Conservation (phyloP, 2,329 filamentous ascomycete species). For the Xylaria sp. region DNA sequence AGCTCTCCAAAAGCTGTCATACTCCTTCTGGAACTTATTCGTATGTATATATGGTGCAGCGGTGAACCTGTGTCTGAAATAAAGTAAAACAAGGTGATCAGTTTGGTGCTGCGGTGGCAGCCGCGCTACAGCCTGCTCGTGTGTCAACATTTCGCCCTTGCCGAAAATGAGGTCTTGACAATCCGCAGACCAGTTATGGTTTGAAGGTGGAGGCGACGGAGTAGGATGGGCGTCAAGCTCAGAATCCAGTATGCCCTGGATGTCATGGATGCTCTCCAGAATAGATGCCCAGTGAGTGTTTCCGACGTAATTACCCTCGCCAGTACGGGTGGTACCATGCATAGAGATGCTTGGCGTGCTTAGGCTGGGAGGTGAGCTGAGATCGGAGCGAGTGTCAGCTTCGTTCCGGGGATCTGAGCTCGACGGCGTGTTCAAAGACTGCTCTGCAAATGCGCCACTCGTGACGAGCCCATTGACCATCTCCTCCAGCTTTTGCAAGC, state of each 20-base stretch:
- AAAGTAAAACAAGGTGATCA: constrained; percentile 51
- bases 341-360: constrained; percentile 37
- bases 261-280: constrained; percentile 52
- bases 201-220: constrained; percentile 46
- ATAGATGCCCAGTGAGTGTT: constrained; percentile 52
- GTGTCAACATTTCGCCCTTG: constrained; percentile 45
- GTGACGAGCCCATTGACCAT: constrained; percentile 51
- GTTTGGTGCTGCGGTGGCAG: constrained; percentile 48
- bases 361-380: constrained; percentile 47
- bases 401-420: constrained; percentile 47
- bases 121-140: constrained; percentile 49
- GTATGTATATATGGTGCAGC: constrained; percentile 52
- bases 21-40: constrained; percentile 60
- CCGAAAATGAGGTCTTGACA: constrained; percentile 48
- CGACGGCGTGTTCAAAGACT: constrained; percentile 44
- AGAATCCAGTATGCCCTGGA: constrained; percentile 49
- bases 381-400: constrained; percentile 47
- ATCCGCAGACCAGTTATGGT: constrained; percentile 41
- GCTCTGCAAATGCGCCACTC: constrained; percentile 38
- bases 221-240: constrained; percentile 43
- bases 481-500: constrained; percentile 53
- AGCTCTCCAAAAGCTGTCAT: constrained; percentile 59
- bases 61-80: constrained; percentile 51
- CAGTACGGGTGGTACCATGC: constrained; percentile 37
- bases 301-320: constrained; percentile 51